These are phyloP conservation scores for Trametes gibbosa DNA, from an alignment of 768 basidiomycete genomes.

Conservation along the genomic window DNA sequence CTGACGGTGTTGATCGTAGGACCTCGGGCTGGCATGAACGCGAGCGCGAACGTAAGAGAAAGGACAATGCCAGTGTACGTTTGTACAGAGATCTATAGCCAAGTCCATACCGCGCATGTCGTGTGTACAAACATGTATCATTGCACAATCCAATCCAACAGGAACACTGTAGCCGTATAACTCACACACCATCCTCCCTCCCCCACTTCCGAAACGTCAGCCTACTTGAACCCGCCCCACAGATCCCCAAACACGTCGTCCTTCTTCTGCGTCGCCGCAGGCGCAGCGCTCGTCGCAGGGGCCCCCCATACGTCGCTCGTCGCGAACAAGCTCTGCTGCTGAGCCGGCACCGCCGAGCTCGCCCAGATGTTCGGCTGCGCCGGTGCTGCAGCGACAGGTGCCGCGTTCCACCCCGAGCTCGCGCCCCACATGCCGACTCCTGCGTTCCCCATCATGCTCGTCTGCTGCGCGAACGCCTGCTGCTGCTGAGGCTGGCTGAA, in stretches of 20 bases:
- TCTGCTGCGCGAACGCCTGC: constrained; percentile 37
- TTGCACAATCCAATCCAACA: constrained; percentile 1
- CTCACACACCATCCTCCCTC: background rate
- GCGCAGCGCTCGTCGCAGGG: constrained; percentile 22
- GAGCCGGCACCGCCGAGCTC: constrained; percentile 6
- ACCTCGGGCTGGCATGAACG: constrained; percentile 17
- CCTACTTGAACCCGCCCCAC: constrained; percentile 80
- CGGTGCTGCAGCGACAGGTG: constrained; percentile 32
- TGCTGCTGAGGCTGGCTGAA: constrained; percentile 20
- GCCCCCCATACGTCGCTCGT: constrained; percentile 64
- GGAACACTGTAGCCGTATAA: background rate
- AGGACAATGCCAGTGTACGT: background rate
- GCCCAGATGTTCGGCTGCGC: constrained; percentile 32
- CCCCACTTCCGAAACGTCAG: background rate
- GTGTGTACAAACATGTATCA: constrained; percentile 8
- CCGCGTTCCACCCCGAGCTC: constrained; percentile 58
- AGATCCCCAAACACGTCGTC: constrained; percentile 82
- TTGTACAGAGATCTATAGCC: constrained; percentile 2
- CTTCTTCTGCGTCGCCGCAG: constrained; percentile 46
- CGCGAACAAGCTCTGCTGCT: constrained; percentile 24
- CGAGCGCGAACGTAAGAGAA: background rate
- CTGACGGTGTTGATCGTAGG: background rate
- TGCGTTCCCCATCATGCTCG: constrained; percentile 48
- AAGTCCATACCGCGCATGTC: background rate
- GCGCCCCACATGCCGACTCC: constrained; percentile 66